Evolutionary conservation across 768 basidiomycete species (phyloP).

Genomic region (Tricholoma bakamatsutake): DNA sequence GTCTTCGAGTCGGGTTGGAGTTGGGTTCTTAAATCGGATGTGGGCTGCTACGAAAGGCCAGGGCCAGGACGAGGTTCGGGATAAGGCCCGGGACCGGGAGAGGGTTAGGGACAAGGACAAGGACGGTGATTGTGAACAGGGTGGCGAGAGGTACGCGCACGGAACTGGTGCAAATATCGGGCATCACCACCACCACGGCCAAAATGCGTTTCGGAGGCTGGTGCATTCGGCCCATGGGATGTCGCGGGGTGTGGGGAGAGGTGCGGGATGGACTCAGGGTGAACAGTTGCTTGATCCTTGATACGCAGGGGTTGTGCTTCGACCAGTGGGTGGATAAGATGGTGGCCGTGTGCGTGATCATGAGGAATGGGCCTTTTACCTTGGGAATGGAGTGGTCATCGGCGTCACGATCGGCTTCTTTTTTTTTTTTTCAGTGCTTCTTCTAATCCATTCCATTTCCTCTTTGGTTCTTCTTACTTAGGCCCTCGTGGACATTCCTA

Average conservation of each 20-base stretch:
- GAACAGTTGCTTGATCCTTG: conserved; percentile 9
- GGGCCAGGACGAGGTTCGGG: conserved; percentile 10
- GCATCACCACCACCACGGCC: conserved; percentile 6
- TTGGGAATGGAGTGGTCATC: not conserved
- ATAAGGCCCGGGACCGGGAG: conserved; percentile 16
- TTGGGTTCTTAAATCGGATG: conserved; percentile 66
- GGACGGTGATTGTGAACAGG: not conserved
- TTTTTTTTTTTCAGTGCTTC: conserved; percentile 5
- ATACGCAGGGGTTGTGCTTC: not conserved
- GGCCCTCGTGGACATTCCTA: conserved; percentile 7
- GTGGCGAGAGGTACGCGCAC: conserved; percentile 10
- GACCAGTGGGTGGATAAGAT: not conserved
- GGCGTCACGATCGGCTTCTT: not conserved
- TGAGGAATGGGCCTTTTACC: not conserved
- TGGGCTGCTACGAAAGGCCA: conserved; percentile 51
- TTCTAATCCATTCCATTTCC: conserved; percentile 8
- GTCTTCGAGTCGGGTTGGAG: conserved; percentile 18
- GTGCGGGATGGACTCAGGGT: not conserved
- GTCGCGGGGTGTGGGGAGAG: conserved; percentile 13
- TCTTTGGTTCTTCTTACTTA: not conserved
- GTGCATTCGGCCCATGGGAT: conserved; percentile 21
- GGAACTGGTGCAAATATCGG: conserved; percentile 9
- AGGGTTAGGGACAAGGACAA: conserved; percentile 1
- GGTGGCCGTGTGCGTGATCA: not conserved
- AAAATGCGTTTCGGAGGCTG: conserved; percentile 25